Evolutionary conservation across 2,329 filamentous ascomycete genomes (phyloP).

Genomic region (Bipolaris cookei): DNA sequence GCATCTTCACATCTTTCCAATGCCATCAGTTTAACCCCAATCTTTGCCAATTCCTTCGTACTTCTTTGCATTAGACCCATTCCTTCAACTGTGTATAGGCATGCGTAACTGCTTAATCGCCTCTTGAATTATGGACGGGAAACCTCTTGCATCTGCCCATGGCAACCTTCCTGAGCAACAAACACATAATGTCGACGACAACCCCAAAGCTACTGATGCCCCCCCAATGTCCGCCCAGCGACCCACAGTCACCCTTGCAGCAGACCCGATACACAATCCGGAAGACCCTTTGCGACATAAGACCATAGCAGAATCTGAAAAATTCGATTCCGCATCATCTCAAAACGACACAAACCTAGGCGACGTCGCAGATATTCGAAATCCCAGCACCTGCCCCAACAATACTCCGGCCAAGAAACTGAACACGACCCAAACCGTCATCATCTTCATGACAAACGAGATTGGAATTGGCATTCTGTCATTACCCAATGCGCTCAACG

Average conservation of each 20-base stretch:
- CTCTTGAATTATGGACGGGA: slow-evolving; percentile 22
- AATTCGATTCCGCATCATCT: slow-evolving; percentile 23
- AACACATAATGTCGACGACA: slow-evolving; percentile 12
- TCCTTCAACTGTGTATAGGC: slow-evolving; percentile 2
- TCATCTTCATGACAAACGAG: slow-evolving; percentile 42
- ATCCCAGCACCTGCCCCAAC: slow-evolving; percentile 26
- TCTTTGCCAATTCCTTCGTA: neutral
- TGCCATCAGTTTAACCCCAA: neutral
- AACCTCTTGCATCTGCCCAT: slow-evolving; percentile 19
- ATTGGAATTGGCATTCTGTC: slow-evolving; percentile 41
- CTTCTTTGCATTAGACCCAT: neutral
- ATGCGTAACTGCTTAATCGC: slow-evolving; percentile 20
- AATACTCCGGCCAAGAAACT: slow-evolving; percentile 26
- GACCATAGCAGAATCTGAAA: slow-evolving; percentile 17
- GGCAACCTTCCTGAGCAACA: slow-evolving; percentile 25
- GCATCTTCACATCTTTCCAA: neutral
- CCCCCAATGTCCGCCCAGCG: slow-evolving; percentile 25
- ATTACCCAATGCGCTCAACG: slow-evolving; percentile 34
- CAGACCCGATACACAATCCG: slow-evolving; percentile 29
- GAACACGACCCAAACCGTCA: slow-evolving; percentile 35
- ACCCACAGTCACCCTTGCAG: slow-evolving; percentile 30
- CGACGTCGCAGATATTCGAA: slow-evolving; percentile 32
- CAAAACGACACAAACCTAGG: slow-evolving; percentile 31
- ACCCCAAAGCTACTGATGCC: slow-evolving; percentile 22
- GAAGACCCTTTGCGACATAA: slow-evolving; percentile 24